A percentile compares a stretch with the other conserved stretches of the same genome.
These are phyloP conservation scores for Saccharum spontaneum DNA, from an alignment of 176 grass and related monocot species.

Conservation along the genomic window DNA sequence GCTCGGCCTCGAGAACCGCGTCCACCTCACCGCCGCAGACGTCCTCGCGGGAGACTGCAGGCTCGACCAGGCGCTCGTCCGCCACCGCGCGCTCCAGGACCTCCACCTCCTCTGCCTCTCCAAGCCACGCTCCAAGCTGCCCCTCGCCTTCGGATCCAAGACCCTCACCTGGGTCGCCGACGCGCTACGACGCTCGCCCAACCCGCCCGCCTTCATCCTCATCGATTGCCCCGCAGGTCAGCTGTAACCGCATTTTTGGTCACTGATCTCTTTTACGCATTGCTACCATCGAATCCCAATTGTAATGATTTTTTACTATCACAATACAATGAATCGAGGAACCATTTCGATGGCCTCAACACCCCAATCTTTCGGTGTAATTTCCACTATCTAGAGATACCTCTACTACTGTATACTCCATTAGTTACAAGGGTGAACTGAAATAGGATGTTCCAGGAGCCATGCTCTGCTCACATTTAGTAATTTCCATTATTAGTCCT, in stretches of 20 bases:
- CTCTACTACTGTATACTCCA: no score
- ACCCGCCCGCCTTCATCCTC: slow-evolving; percentile 63
- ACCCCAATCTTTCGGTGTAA: no score
- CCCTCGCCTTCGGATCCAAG: slow-evolving; percentile 89
- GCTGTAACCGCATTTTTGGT: no score
- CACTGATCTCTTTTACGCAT: no score
- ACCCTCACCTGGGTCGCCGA: slow-evolving; percentile 89
- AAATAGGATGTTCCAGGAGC: neutral
- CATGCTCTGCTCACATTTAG: neutral
- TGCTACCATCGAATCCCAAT: no score
- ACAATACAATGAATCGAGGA: no score
- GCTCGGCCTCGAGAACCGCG: slow-evolving; percentile 89
- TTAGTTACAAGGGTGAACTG: neutral
- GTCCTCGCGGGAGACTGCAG: slow-evolving; percentile 93
- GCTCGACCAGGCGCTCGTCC: slow-evolving; percentile 90
- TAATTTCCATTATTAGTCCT: no score
- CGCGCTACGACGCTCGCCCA: slow-evolving; percentile 49
- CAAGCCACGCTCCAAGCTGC: slow-evolving; percentile 92
- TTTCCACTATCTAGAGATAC: no score
- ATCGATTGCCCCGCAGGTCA: slow-evolving; percentile 62
- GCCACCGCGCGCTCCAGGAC: slow-evolving; percentile 74
- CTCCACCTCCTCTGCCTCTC: slow-evolving; percentile 94
- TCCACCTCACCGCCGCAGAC: slow-evolving; percentile 88
- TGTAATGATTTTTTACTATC: no score
- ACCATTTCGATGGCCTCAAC: no score